phyloP scores from a whole-genome alignment of 2,329 filamentous ascomycete species.

The Epichloe brachyelytri region DNA sequence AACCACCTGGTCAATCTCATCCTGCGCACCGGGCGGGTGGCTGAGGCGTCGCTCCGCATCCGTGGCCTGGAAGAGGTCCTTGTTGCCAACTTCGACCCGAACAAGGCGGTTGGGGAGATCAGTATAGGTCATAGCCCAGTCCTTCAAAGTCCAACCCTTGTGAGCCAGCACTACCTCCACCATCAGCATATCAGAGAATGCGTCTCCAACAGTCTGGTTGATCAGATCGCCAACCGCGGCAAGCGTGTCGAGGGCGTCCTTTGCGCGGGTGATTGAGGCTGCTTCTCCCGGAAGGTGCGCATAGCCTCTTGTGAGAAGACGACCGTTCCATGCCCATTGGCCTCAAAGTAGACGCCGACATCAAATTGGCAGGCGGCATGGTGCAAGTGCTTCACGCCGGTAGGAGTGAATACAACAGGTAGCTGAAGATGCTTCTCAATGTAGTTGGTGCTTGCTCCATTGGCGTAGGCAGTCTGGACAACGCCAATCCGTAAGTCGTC shows the following conservation, averaged over 20 bases:
- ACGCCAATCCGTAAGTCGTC: slow-evolving; percentile 82
- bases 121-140: slow-evolving; percentile 87
- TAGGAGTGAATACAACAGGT: slow-evolving; percentile 84
- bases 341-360: slow-evolving; percentile 95
- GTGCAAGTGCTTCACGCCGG: slow-evolving; percentile 94
- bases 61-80: slow-evolving; percentile 79
- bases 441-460: slow-evolving; percentile 87
- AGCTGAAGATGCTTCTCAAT: slow-evolving; percentile 78
- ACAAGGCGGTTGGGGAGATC: slow-evolving; percentile 94
- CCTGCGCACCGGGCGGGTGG: slow-evolving; percentile 66
- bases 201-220: slow-evolving; percentile 96
- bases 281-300: slow-evolving; percentile 61
- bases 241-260: slow-evolving; percentile 76
- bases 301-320: slow-evolving; percentile 82
- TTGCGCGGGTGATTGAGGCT: slow-evolving; percentile 84
- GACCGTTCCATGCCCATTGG: slow-evolving; percentile 93
- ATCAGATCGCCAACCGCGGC: slow-evolving; percentile 78
- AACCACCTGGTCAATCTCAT: slow-evolving; percentile 75
- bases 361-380: slow-evolving; percentile 94
- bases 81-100: slow-evolving; percentile 77
- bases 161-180: slow-evolving; percentile 94
- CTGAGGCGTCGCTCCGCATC: slow-evolving; percentile 85
- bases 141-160: slow-evolving; percentile 78
- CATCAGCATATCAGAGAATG: slow-evolving; percentile 87
- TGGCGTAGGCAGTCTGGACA: slow-evolving; percentile 95